Base-by-base conservation (phyloP, 176 grass and related monocot species). In the Saccharum spontaneum region DNA sequence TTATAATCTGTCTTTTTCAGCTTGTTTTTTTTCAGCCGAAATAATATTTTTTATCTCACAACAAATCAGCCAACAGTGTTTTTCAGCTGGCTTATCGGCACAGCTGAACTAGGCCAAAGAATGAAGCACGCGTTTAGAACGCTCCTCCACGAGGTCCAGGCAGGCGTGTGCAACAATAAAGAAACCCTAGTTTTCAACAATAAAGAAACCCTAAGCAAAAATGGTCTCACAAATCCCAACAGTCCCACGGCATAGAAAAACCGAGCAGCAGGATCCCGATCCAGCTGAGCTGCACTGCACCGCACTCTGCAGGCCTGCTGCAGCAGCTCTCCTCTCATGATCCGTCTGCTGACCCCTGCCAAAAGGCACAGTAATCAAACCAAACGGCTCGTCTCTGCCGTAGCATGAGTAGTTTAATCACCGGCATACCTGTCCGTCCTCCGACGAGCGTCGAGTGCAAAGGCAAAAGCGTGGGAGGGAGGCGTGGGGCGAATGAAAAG, bases 161-260 rank as follows among this genome's bases (percentile, higher is more conserved):
- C 62, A 14, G n/a, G 4, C 4, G 6, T 3, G 12, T 0, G 37
- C 6, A 15, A 45, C 43, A 24, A 7, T 36, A 39, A 65, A 77
- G 14, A 89, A 71, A 64, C 18, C 18, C 7, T 37, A 59, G n/a
- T n/a, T n/a, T n/a, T n/a, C 6, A 15, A 45, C 43, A 24, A 7
- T 36, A 39, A 65, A 77, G 14, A 89, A 71, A 64, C 18, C 18
- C 7, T 37, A 59, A 83, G 82, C 38, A 78, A 80, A 31, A 69
- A 61, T 22, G 66, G 84, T 83, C 84, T 74, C 88, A 46, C 79
- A 79, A 83, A 79, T 67, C 68, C 74, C 89, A 86, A 83, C 84
- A 87, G 55, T 46, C 34, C 39, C 46, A 57, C 75, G 61, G 61
- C 28, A 24, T 68, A 48, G 28, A 28, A 28, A 28, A 28, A 28